phyloP scores from a whole-genome alignment of 345 rosid genomes.

The Bruguiera parviflora region DNA sequence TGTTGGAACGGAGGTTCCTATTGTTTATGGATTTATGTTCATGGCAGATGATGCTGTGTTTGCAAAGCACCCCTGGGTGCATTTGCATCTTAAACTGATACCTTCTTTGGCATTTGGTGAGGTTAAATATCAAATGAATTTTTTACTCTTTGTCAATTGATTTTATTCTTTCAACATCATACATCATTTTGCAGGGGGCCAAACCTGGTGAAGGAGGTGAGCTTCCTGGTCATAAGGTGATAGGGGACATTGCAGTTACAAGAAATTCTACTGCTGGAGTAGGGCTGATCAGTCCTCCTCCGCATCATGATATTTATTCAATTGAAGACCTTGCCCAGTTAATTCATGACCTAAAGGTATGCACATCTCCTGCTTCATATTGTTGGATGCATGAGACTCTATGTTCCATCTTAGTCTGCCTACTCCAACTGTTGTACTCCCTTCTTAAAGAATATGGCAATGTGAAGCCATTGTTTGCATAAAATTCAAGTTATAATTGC shows the following conservation, averaged over 20 bases:
- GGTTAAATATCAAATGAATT: conserved; percentile 30
- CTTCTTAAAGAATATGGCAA: neutral
- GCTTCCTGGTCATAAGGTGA: conserved; percentile 99
- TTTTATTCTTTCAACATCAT: conserved; percentile 21
- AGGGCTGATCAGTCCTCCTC: conserved; percentile 98
- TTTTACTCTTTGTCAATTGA: conserved; percentile 11
- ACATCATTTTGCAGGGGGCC: conserved; percentile 66
- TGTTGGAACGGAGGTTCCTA: conserved; percentile 42
- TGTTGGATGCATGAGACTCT: neutral
- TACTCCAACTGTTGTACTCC: neutral
- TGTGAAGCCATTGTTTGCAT: neutral
- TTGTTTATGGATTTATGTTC: conserved; percentile 52
- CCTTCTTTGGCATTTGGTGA: conserved; percentile 46
- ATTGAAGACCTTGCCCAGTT: conserved; percentile 98
- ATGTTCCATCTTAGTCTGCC: neutral
- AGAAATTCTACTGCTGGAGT: conserved; percentile 98
- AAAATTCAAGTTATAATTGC: neutral
- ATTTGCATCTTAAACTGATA: conserved; percentile 43
- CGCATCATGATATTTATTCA: conserved; percentile 98
- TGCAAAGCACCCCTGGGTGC: conserved; percentile 44
- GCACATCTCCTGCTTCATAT: neutral
- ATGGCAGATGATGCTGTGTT: conserved; percentile 56
- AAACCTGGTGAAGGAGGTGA: conserved; percentile 99
- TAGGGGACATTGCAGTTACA: conserved; percentile 92
- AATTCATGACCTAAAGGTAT: conserved; percentile 97